Conservation (phyloP, 148 eudicot genomes). For the Vaccinium darrowii region DNA sequence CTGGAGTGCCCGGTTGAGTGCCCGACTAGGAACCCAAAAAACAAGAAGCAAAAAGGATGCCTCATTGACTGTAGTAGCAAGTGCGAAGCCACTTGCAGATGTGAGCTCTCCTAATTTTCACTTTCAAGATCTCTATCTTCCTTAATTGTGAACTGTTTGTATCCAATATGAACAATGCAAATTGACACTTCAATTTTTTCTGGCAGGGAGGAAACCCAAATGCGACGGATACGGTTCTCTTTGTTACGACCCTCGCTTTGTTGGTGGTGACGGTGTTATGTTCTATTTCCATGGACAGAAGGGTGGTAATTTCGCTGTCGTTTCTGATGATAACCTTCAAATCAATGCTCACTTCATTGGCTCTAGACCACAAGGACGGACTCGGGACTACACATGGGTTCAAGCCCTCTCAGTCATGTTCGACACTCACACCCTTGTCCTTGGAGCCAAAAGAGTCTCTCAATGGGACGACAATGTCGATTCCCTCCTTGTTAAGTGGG, state of each 20-base stretch:
- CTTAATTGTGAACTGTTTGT: background rate
- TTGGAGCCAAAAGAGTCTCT: slow-evolving; percentile 35
- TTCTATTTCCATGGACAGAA: slow-evolving; percentile 50
- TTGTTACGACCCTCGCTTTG: slow-evolving; percentile 44
- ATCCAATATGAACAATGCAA: background rate
- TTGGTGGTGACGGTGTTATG: slow-evolving; percentile 45
- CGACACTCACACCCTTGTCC: slow-evolving; percentile 34
- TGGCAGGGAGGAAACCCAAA: slow-evolving; percentile 33
- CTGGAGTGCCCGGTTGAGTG: slow-evolving; percentile 45
- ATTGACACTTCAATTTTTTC: background rate
- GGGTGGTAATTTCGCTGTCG: slow-evolving; percentile 36
- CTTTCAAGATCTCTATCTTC: background rate
- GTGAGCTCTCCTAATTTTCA: slow-evolving; percentile 24
- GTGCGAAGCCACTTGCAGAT: slow-evolving; percentile 46
- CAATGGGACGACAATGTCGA: slow-evolving; percentile 42
- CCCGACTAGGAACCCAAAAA: slow-evolving; percentile 39
- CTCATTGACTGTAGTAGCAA: slow-evolving; percentile 41
- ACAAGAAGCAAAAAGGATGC: slow-evolving; percentile 41
- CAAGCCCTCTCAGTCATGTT: slow-evolving; percentile 48
- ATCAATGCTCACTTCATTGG: slow-evolving; percentile 50
- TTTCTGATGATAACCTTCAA: slow-evolving; percentile 42
- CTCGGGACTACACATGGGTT: slow-evolving; percentile 46
- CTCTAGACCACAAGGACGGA: slow-evolving; percentile 34
- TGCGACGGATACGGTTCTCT: slow-evolving; percentile 39
- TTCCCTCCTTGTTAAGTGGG: slow-evolving; percentile 35